Base-by-base conservation (phyloP, 106 monocot species). In the Vanilla planifolia region DNA sequence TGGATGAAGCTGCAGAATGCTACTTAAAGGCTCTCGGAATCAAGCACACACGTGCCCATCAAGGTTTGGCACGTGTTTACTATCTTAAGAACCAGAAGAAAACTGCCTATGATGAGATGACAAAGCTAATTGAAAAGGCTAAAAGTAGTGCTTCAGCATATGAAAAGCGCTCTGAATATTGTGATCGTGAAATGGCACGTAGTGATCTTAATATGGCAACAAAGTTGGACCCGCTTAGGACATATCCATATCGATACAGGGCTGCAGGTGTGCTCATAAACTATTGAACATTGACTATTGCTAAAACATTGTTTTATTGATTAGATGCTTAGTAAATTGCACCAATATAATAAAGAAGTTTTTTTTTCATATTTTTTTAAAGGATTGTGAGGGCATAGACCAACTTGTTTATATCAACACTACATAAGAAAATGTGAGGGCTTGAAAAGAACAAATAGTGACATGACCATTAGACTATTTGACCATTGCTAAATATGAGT, bases 1-100 rank as follows among this genome's bases (percentile, higher is more conserved):
- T 92, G 55, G 88, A 82, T 55, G 67, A 79, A 72, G 98, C 98
- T 19, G 79, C 76, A 25, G 85, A 88, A 63, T 92, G 92, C 75
- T 92, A 99, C 73, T 22, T 67, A 7, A 98, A 80, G 62, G 98
- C 98, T 36, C 81, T 99, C 27, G 77, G 71, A 39, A 92, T 92
- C 64, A 79, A 92, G 61, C 98, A 99, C 62, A 99, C 98, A n/a
- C 85, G 98, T 70, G 98, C 98, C 14, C 98, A 92, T 75, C 98
- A 99, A 67, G 98, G 98, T 71, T 55, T 99, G 32, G 98, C 98
- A 29, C 81, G 92, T 14, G 92, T 99, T 44, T 92, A 81, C 65
- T 80, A 75, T 65, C 81, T 99, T 47, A 88, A 82, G 60, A 75
- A 85, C 67, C 80, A 88, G 72, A 92, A 85, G 52, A 92, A 80